A percentile compares a stretch with the other conserved stretches of the same genome.
Evolutionary conservation across 1,284 basidiomycete species (phyloP).

Genomic region (Athelia psychrophila): DNA sequence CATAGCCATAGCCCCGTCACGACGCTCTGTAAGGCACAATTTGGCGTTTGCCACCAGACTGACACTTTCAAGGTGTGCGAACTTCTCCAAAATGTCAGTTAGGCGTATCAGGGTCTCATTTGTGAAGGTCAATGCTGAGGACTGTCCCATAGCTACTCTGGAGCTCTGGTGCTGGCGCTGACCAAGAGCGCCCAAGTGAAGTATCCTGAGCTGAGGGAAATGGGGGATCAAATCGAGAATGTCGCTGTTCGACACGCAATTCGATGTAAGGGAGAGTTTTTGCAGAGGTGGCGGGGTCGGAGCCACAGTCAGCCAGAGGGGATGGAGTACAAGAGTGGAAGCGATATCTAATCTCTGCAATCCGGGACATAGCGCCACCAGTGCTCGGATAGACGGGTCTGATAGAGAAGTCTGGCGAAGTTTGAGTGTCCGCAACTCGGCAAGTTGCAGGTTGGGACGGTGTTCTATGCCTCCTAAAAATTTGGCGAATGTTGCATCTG

Average conservation of each 20-base stretch:
- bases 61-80: conserved; percentile 42
- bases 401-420: conserved; percentile 53
- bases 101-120: conserved; percentile 46
- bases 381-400: conserved; percentile 40
- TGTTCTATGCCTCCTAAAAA: conserved; percentile 31
- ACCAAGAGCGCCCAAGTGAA: conserved; percentile 63
- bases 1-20: conserved; percentile 34
- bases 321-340: conserved; percentile 53
- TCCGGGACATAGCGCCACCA: conserved; percentile 47
- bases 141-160: conserved; percentile 42
- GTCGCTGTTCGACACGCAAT: conserved; percentile 37
- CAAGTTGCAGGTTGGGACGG: conserved; percentile 26
- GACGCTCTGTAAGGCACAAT: conserved; percentile 39
- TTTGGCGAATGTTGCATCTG: conserved; percentile 50
- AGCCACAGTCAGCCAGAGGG: conserved; percentile 19
- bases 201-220: conserved; percentile 40
- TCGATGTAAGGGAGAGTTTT: conserved; percentile 64
- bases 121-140: conserved; percentile 52
- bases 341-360: conserved; percentile 58
- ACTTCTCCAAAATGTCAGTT: conserved; percentile 37
- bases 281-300: conserved; percentile 32
- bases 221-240: conserved; percentile 37
- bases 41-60: conserved; percentile 64
- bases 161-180: conserved; percentile 41
- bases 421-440: conserved; percentile 50